Evolutionary conservation across 139 green algal genomes (phyloP).

Genomic region (Coelastrella sp.): DNA sequence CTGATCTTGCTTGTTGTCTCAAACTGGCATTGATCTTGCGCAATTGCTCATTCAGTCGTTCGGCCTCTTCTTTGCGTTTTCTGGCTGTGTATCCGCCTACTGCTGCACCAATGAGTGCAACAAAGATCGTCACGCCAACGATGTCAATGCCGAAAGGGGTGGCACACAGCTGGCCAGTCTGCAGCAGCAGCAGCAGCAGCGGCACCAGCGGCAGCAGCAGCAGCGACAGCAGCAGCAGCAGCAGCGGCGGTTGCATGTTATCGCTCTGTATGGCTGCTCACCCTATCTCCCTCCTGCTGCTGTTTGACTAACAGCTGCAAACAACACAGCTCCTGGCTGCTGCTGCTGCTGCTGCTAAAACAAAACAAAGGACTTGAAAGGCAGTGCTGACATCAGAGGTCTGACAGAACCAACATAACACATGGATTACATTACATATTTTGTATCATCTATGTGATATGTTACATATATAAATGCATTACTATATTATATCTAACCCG

Average conservation of each 20-base stretch:
- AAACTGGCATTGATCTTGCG: slow-evolving; percentile 92
- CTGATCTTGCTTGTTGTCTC: slow-evolving; percentile 86
- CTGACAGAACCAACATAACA: too few relatives aligned
- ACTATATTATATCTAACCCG: too few relatives aligned
- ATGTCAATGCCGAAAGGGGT: slow-evolving; percentile 97
- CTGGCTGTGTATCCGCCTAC: slow-evolving; percentile 75
- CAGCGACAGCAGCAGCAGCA: neutral
- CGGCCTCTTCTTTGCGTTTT: slow-evolving; percentile 88
- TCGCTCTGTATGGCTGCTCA: neutral
- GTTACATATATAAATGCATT: too few relatives aligned
- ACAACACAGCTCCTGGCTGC: too few relatives aligned
- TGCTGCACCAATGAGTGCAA: slow-evolving; percentile 78
- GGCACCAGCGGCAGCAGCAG: neutral
- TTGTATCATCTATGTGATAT: too few relatives aligned
- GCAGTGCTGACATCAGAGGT: too few relatives aligned
- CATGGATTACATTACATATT: too few relatives aligned
- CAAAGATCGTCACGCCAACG: slow-evolving; percentile 93
- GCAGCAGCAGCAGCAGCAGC: neutral
- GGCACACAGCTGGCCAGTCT: slow-evolving; percentile 80
- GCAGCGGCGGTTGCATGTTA: neutral
- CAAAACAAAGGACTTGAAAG: too few relatives aligned
- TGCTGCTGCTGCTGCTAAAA: too few relatives aligned
- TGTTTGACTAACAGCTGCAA: neutral
- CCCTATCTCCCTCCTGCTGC: too few relatives aligned
- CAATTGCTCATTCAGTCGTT: slow-evolving; percentile 93